Base-by-base conservation (phyloP, 2,329 filamentous ascomycete species). In the Paraphoma chrysanthemicola region DNA sequence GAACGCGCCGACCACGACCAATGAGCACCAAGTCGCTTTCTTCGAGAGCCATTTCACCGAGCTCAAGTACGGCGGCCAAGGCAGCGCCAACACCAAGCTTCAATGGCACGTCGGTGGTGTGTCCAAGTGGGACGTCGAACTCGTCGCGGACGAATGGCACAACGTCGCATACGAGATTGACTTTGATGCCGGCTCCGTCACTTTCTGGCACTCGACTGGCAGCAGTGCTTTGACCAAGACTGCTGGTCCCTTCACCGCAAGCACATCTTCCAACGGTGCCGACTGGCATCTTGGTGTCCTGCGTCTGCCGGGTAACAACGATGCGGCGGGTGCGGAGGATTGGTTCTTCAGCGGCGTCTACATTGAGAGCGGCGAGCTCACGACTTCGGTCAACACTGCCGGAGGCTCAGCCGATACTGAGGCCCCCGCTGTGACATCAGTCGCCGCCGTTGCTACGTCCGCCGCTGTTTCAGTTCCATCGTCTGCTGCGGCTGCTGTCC, bases 81-180 rank as follows among this genome's bases (percentile, higher is more conserved):
- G 78, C 39, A 67, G 71, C 3, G 83, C 81, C 45, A 80, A 81
- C 55, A 78, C 78, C 31, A 82, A 83, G 59, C 81, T 91, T 53
- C 84, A 86, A 62, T 92, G 88, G 87, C 84, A 86, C 72, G 85
- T 87, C 6, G 81, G 81, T 56, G 83, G 86, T 18, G 77, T 82
- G 62, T 83, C 82, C 31, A 78, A 90, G 65, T 91, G 88, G 88
- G 84, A 83, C 60, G 81, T 82, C 2, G 80, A 84, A 59, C 87
- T 88, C 72, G 81, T 81, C 44, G 81, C 88, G 1, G 85, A 82
- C 43, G 84, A 88, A 14, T 91, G 89, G 89, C 89, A 92, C 76
- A 92, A 92, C 73, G 82, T 91, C 66, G 89, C 89, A 46, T 91
- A 91, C 69, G 88, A 88, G 70, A 90, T 91, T 57, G 81, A 91